These are phyloP conservation scores for Trypanosoma theileri DNA, from an alignment of 208 protist species.

Conservation along the genomic window DNA sequence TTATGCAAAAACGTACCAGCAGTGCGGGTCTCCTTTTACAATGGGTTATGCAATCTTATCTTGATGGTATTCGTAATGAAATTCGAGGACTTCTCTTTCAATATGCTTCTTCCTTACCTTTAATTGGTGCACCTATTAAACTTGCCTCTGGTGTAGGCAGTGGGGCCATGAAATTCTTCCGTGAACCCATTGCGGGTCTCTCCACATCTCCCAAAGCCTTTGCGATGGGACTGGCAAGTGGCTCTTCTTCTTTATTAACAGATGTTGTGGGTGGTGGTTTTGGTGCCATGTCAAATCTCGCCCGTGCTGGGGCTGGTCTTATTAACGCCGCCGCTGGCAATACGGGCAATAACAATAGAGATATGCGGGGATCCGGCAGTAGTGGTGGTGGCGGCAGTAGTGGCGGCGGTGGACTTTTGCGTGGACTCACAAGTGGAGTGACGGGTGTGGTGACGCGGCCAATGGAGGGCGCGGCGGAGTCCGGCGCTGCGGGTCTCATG, in stretches of 20 bases:
- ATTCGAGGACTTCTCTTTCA: slow-evolving; percentile 75
- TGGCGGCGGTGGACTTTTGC: slow-evolving; percentile 52
- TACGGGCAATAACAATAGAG: slow-evolving; percentile 2
- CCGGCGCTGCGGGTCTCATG: slow-evolving; percentile 72
- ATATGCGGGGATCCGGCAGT: no score
- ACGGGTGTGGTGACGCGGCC: slow-evolving; percentile 84
- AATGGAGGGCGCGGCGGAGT: slow-evolving; percentile 77
- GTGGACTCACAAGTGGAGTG: slow-evolving; percentile 64
- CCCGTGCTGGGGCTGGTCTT: slow-evolving; percentile 70
- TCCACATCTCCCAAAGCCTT: slow-evolving; percentile 75
- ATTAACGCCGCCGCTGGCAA: slow-evolving; percentile 57
- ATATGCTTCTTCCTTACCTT: slow-evolving; percentile 85
- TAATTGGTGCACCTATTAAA: slow-evolving; percentile 83
- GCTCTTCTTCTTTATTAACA: slow-evolving; percentile 62
- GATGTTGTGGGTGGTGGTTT: slow-evolving; percentile 76
- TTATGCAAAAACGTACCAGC: slow-evolving; percentile 50
- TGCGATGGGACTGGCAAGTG: slow-evolving; percentile 67
- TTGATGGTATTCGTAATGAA: slow-evolving; percentile 62
- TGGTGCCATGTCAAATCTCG: slow-evolving; percentile 80
- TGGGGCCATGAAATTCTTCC: slow-evolving; percentile 82
- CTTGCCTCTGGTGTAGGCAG: slow-evolving; percentile 73
- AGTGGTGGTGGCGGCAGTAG: no score
- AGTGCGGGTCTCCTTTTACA: slow-evolving; percentile 62
- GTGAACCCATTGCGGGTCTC: slow-evolving; percentile 75
- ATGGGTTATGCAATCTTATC: slow-evolving; percentile 76